phyloP scores from a whole-genome alignment of 1,139 yeast species.

The Yamadazyma sp. region DNA sequence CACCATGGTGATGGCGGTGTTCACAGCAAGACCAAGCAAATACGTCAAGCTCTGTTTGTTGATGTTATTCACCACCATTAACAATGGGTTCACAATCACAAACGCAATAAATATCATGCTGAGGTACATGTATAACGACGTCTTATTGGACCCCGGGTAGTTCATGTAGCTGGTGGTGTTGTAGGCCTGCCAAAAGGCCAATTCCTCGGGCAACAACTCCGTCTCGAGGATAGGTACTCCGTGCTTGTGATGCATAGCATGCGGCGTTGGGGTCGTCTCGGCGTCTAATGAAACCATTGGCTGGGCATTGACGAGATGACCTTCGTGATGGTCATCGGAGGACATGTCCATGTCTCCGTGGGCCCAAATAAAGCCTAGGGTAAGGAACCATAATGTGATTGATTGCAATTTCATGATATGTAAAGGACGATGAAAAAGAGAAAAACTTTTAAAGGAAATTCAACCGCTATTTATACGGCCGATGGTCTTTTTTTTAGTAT shows the following conservation, averaged over 20 bases:
- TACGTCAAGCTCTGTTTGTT: constrained; percentile 50
- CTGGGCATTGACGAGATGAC: not conserved
- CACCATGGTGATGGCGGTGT: constrained; percentile 44
- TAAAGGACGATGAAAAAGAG: not conserved
- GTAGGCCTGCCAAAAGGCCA: constrained; percentile 74
- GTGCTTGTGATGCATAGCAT: constrained; percentile 57
- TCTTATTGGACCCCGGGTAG: constrained; percentile 47
- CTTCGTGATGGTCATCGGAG: not conserved
- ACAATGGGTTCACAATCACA: constrained; percentile 66
- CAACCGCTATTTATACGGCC: not conserved
- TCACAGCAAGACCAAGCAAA: constrained; percentile 54
- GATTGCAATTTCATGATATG: not conserved
- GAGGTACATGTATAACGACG: constrained; percentile 61
- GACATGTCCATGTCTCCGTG: constrained; percentile 4
- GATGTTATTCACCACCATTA: constrained; percentile 63
- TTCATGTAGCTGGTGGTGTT: constrained; percentile 79
- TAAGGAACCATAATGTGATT: not conserved
- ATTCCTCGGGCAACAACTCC: constrained; percentile 67
- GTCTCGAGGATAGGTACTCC: constrained; percentile 79
- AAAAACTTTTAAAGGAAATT: not conserved
- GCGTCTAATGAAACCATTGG: not conserved
- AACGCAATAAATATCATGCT: constrained; percentile 45
- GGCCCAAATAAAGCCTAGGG: not conserved
- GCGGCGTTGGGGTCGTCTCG: constrained; percentile 40
- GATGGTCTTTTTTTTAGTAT: not conserved